These are phyloP conservation scores for Alternaria dauci DNA, from an alignment of 2,329 filamentous ascomycete species.

Conservation along the genomic window DNA sequence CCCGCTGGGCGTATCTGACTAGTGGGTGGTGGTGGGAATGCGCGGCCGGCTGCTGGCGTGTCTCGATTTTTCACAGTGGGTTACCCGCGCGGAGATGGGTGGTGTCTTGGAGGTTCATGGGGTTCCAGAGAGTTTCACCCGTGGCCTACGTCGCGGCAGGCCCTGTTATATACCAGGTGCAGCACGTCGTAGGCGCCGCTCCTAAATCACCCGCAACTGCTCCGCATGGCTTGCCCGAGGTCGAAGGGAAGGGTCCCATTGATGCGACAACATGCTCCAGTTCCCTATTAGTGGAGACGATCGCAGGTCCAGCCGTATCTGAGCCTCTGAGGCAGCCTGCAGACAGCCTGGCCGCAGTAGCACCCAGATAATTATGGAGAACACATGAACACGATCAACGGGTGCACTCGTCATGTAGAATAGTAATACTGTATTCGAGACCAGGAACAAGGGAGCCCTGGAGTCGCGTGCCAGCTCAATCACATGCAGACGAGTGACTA, in stretches of 20 bases:
- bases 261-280: conserved; percentile 11
- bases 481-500: conserved; percentile 32
- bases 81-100: conserved; percentile 25
- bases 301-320: not conserved
- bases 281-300: conserved; percentile 10
- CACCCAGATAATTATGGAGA: not conserved
- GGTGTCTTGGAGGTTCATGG: conserved; percentile 30
- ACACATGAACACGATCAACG: not conserved
- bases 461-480: conserved; percentile 22
- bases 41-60: conserved; percentile 38
- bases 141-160: conserved; percentile 22
- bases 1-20: conserved; percentile 25
- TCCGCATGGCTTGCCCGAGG: conserved; percentile 41
- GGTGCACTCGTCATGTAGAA: not conserved
- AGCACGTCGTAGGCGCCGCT: conserved; percentile 21
- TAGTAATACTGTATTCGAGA: conserved; percentile 2
- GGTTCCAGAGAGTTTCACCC: conserved; percentile 18
- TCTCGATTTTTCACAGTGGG: conserved; percentile 23
- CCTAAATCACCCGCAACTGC: conserved; percentile 37
- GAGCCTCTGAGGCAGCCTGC: not conserved
- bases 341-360: not conserved
- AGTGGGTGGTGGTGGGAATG: conserved; percentile 23
- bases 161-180: conserved; percentile 36
- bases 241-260: conserved; percentile 12
- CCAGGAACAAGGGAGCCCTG: conserved; percentile 12